Base-by-base conservation (phyloP, 2,329 filamentous ascomycete genomes). In the Fusarium cicatricum region DNA sequence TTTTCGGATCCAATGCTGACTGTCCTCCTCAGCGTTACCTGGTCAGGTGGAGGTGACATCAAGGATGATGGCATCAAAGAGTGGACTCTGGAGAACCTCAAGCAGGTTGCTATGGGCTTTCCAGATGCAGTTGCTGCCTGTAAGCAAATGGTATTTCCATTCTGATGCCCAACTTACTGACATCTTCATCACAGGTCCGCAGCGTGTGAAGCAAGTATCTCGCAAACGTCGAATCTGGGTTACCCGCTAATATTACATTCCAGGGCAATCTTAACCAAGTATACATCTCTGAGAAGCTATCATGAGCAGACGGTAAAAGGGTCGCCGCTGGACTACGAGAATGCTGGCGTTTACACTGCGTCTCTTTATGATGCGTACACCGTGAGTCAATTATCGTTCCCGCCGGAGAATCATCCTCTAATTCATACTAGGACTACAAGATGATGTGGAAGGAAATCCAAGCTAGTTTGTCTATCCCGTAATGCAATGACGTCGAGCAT, bases 31-130 rank as follows among this genome's bases (percentile, higher is more conserved):
- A 53, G 49, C 2, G 44, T 58, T 11, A 33, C 17, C 14, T 58
- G 55, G 55, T 39, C 33, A 21, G 55, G 55, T 3, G 55, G 55
- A 16, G 55, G 55, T 6, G 55, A 58, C 17, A 54, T 56, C 32
- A 56, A 26, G 3, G 14, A 41, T 9, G 41, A 52, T n/a, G 37
- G 26, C 9, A 14, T 56, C 4, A 14, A 15, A 7, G 38, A 51
- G 17, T 52, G 47, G 53, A 49, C 46, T 6, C 42, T 51, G 11
- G 23, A 21, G 1, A 56, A 28, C 11, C 32, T 56, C 21, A 33
- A 33, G 14, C 26, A 41, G 21, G 53, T 52, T 10, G 47, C 47
- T 3, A 56, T 56, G 42, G 31, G n/a, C 14, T 56, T 56, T 23
- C 21, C 53, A 11, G 53, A 56, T 26, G 48, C 38, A 19, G 53